Evolutionary conservation across 2,329 filamentous ascomycete species (phyloP).

Genomic region (Nigrograna mackinnonii): DNA sequence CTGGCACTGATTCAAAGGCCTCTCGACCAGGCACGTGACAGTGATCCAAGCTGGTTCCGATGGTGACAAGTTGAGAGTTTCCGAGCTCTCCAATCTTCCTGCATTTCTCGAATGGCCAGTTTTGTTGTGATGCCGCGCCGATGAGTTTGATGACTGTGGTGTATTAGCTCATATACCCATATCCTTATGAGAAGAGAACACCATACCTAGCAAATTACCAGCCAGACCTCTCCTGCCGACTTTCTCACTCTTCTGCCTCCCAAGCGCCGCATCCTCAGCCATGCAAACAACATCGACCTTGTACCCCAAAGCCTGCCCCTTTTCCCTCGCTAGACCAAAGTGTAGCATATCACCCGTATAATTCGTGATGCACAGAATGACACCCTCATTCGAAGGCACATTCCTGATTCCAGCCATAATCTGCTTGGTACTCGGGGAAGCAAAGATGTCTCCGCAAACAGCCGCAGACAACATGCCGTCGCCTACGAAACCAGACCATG

Average conservation of each 20-base stretch:
- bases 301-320: slow-evolving; percentile 48
- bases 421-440: slow-evolving; percentile 52
- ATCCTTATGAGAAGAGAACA: background rate
- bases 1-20: slow-evolving; percentile 52
- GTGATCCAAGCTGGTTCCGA: slow-evolving; percentile 56
- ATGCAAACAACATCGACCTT: slow-evolving; percentile 52
- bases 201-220: slow-evolving; percentile 51
- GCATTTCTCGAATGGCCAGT: slow-evolving; percentile 49
- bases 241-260: slow-evolving; percentile 52
- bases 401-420: slow-evolving; percentile 53
- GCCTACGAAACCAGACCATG: slow-evolving; percentile 54
- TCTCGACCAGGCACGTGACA: slow-evolving; percentile 57
- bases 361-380: slow-evolving; percentile 54
- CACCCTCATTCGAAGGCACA: slow-evolving; percentile 48
- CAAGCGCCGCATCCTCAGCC: slow-evolving; percentile 53
- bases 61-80: slow-evolving; percentile 52
- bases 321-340: slow-evolving; percentile 53
- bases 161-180: slow-evolving; percentile 9
- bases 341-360: slow-evolving; percentile 56
- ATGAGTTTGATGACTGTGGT: slow-evolving; percentile 50
- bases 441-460: slow-evolving; percentile 54
- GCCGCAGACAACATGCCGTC: slow-evolving; percentile 53
- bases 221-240: slow-evolving; percentile 54
- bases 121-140: slow-evolving; percentile 49
- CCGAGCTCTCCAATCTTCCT: slow-evolving; percentile 49